These are phyloP conservation scores for Mycena latifolia DNA, from an alignment of 768 basidiomycete species.

Conservation along the genomic window DNA sequence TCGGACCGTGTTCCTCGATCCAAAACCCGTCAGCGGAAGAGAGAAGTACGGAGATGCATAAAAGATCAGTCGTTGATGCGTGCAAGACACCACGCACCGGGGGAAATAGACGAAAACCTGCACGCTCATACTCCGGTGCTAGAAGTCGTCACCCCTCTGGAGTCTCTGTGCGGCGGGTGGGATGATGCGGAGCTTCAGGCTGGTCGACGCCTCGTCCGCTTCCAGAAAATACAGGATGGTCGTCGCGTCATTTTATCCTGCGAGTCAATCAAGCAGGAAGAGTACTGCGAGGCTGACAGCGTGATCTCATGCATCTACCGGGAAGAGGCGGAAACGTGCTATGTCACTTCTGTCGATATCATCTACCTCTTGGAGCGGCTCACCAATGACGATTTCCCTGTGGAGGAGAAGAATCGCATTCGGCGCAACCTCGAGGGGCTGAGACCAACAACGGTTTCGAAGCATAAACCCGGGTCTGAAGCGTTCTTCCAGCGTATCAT, in stretches of 20 bases:
- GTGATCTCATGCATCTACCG: conserved; percentile 97
- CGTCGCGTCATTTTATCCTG: conserved; percentile 83
- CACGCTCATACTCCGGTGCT: conserved; percentile 69
- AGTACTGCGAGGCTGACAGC: conserved; percentile 79
- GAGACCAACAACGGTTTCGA: conserved; percentile 90
- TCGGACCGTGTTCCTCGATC: conserved; percentile 35
- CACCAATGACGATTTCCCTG: conserved; percentile 83
- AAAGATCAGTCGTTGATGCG: conserved; percentile 59
- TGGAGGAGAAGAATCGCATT: conserved; percentile 98
- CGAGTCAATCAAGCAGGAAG: conserved; percentile 77
- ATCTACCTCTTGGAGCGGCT: conserved; percentile 90
- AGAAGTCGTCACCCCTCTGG: conserved; percentile 69
- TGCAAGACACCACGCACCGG: conserved; percentile 49
- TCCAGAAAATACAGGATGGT: conserved; percentile 83
- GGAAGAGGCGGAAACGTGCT: conserved; percentile 80
- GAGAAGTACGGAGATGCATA: conserved; percentile 35
- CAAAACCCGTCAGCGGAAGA: conserved; percentile 28
- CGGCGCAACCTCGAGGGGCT: conserved; percentile 95
- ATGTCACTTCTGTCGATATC: conserved; percentile 95
- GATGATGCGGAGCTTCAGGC: conserved; percentile 71
- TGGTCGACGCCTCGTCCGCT: conserved; percentile 89
- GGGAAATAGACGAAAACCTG: conserved; percentile 52
- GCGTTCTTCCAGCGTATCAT: conserved; percentile 97
- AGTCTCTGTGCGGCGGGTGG: conserved; percentile 70
- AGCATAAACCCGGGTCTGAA: conserved; percentile 83